Base-by-base conservation (phyloP, 2,329 filamentous ascomycete genomes). In the Hortaea werneckii region DNA sequence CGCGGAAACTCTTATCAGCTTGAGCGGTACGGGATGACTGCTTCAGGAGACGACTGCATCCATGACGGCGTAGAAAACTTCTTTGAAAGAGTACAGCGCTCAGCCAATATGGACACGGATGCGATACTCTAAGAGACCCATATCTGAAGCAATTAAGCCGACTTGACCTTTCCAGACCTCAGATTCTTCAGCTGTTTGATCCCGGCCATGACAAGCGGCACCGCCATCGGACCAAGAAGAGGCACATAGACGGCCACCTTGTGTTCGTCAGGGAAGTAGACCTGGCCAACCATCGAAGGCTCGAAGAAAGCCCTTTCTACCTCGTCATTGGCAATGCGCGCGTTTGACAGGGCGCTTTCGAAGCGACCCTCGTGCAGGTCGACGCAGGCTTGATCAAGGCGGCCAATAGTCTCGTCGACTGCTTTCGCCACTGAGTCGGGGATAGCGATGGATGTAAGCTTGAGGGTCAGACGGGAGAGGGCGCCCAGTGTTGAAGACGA, bases 191-290 rank as follows among this genome's bases (percentile, higher is more conserved):
- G 41, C 70, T 96, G 89, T 58, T 89, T 94, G 39, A 95, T 55
- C 28, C 87, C 70, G 4, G 85, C 84, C 77, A 95, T 85, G 5
- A 95, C 64, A 42, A 98, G 68, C 34, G 92, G 92, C 9, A 96
- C 90, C 4, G 86, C 88, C 37, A 96, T 81, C 0, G 92, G 92
- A 0, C 92, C 92, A 37, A 98, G 69, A 8, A 98, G 69, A 1
- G 92, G 92, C 57, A 98, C 68, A 63, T 98, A 98, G 1, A 98
- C 92, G 0, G 92, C 92, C 26, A 98, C 79, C 67, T 96, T 98
- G 66, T 98, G 92, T 69, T 98, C 92, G 60, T 98, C 92, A 0
- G 92, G 92, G 65, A 98, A 98, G 66, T 96, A 98, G 2, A 96
- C 82, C 68, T 96, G 92, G 0, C 89, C 92, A 9, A 98, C 92